Percentiles rank a stretch among this genome's conserved stretches.
Conservation (phyloP, 495 filamentous ascomycete species). For the Hypomontagnella monticulosa region DNA sequence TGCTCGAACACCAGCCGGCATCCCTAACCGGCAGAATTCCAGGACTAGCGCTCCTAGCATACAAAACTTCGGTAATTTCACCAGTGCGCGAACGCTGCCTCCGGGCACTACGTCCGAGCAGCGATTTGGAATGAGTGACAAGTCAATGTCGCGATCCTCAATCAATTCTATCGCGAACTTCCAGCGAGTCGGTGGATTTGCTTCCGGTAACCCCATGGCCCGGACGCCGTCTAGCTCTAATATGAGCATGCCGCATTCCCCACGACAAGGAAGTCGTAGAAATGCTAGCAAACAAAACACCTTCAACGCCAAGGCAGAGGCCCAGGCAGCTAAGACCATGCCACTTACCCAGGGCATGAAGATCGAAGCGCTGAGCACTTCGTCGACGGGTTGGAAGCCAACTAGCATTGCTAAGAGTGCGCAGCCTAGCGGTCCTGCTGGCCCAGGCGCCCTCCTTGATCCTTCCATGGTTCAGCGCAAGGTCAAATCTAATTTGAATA, state of each 20-base stretch:
- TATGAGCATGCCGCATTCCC: slow-evolving; percentile 60
- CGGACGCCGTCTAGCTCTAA: slow-evolving; percentile 60
- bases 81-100: slow-evolving; percentile 65
- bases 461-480: slow-evolving; percentile 97
- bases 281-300: slow-evolving; percentile 70
- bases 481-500: slow-evolving; percentile 97
- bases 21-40: slow-evolving; percentile 59
- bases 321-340: slow-evolving; percentile 79
- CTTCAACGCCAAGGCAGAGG: slow-evolving; percentile 65
- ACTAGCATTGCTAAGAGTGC: slow-evolving; percentile 65
- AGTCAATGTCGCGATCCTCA: slow-evolving; percentile 53
- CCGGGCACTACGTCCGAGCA: slow-evolving; percentile 74
- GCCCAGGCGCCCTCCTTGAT: slow-evolving; percentile 69
- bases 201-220: slow-evolving; percentile 58
- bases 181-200: slow-evolving; percentile 68
- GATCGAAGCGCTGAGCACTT: slow-evolving; percentile 77
- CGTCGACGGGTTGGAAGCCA: slow-evolving; percentile 89
- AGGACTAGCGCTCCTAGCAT: slow-evolving; percentile 53
- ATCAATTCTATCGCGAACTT: slow-evolving; percentile 69
- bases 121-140: slow-evolving; percentile 63
- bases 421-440: slow-evolving; percentile 52
- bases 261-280: slow-evolving; percentile 64
- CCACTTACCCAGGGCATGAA: slow-evolving; percentile 84
- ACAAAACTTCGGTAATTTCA: slow-evolving; percentile 76
- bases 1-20: slow-evolving; percentile 70